Base-by-base conservation (phyloP, 345 rosid genomes). In the Citrus inodora region DNA sequence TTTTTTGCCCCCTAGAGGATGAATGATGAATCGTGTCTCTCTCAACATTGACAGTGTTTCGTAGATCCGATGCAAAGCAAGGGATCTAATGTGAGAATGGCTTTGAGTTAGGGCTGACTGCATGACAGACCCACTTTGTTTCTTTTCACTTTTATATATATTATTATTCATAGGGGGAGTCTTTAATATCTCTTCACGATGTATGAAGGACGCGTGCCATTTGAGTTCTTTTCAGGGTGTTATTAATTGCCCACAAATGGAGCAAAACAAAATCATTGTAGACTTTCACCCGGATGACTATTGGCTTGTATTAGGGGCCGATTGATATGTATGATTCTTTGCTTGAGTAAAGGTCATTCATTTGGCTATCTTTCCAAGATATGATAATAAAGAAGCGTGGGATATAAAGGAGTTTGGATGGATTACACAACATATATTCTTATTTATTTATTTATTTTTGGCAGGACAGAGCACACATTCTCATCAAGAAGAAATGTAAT, bases 11-110 rank as follows among this genome's bases (percentile, higher is more conserved):
- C 3, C 25, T 71, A 7, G 53, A 61, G 9, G 30, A 37, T 46
- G 51, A 46, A 46, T 46, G 68, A 51, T 38, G 73, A 62, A 62
- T 53, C 33, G 51, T 72, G 38, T 58, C 32, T 32, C 73, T 53
- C 76, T 74, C 73, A 78, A 59, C 64, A 61, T 55, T 61, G 70
- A 61, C 83, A 64, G 79, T 78, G 84, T 78, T 78, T 78, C 84
- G 76, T 78, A 83, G 84, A 85, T 85, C 76, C 86, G 62, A 76
- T 80, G 81, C 81, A 78, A 73, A 59, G 58, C 53, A 61, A 24
- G 73, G 68, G 69, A 76, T 79, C 80, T 78, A 67, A 37, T 3
- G 25, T 25, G 62, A 61, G 62, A 13, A 35, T 1, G 46, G 5
- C 61, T 63, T 80, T 74, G 65, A 74, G 68, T 53, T 51, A 3